Conservation (phyloP, 371 early-diverging fungal genomes). For the Mortierella polycephala region DNA sequence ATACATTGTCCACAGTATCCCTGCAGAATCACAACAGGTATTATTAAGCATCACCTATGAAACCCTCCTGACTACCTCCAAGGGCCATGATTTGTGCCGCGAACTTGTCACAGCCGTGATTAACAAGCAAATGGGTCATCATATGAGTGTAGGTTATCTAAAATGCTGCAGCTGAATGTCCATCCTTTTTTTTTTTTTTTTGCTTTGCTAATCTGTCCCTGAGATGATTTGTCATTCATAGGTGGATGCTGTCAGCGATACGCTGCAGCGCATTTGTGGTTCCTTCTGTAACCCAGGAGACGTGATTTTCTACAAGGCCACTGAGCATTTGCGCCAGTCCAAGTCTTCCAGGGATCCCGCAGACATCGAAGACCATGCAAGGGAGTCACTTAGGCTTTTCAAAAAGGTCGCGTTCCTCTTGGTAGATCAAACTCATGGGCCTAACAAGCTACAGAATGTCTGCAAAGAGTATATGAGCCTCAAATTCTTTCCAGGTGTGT, state of each 20-base stretch:
- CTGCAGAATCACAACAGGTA: constrained; percentile 52
- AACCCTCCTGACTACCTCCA: constrained; percentile 65
- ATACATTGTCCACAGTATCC: constrained; percentile 38
- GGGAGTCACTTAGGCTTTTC: constrained; percentile 71
- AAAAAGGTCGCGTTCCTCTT: constrained; percentile 59
- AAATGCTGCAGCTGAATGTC: background rate
- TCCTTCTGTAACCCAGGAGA: constrained; percentile 79
- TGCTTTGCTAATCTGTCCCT: background rate
- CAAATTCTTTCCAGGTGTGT: constrained; percentile 57
- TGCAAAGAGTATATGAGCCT: constrained; percentile 63
- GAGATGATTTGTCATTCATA: background rate
- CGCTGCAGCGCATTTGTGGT: constrained; percentile 76
- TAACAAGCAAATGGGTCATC: constrained; percentile 70
- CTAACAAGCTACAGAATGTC: constrained; percentile 69
- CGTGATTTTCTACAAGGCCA: constrained; percentile 80
- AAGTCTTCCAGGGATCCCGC: constrained; percentile 55
- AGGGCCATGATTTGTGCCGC: constrained; percentile 71
- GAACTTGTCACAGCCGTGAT: constrained; percentile 80
- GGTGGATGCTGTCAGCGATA: constrained; percentile 61
- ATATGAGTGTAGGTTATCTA: constrained; percentile 57
- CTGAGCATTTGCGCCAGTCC: constrained; percentile 68
- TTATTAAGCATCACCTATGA: constrained; percentile 67
- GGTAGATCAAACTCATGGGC: constrained; percentile 46
- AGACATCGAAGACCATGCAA: constrained; percentile 60
- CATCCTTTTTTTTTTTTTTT: background rate